phyloP scores from a whole-genome alignment of 1,139 yeast species.

The Tardiomyces digboiensis region DNA sequence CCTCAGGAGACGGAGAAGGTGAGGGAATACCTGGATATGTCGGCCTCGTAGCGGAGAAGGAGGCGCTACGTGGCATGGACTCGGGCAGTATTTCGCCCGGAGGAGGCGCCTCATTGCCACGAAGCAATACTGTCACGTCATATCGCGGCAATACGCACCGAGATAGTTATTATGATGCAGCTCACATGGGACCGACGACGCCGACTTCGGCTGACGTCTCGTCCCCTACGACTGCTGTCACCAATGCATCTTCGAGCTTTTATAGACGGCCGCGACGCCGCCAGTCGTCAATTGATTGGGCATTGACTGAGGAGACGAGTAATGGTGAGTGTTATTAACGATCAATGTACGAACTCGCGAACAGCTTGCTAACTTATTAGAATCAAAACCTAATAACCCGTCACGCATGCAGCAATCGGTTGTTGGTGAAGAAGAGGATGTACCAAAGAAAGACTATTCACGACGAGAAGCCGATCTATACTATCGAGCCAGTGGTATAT shows the following conservation, averaged over 20 bases:
- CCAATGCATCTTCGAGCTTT: not conserved
- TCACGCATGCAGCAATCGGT: not conserved
- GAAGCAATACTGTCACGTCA: not conserved
- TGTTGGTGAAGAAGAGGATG: not conserved
- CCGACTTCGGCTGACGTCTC: not conserved
- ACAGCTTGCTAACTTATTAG: not conserved
- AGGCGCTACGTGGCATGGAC: not conserved
- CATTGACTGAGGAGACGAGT: not conserved
- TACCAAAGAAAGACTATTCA: not conserved
- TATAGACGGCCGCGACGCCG: not conserved
- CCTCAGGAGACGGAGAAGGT: not conserved
- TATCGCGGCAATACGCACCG: not conserved
- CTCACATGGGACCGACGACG: not conserved
- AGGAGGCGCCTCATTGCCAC: not conserved
- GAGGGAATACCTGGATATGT: not conserved
- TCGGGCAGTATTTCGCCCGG: not conserved
- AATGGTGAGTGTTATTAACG: too few relatives aligned
- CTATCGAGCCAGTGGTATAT: not conserved
- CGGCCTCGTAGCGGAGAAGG: not conserved
- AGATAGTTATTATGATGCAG: not conserved
- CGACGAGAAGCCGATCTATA: conserved; percentile 1
- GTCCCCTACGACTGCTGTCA: not conserved
- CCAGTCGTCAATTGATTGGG: not conserved
- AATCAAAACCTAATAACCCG: too few relatives aligned
- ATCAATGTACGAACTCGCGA: too few relatives aligned